These are phyloP conservation scores for Pyracantha coccinea DNA, from an alignment of 331 rosid species.

Conservation along the genomic window DNA sequence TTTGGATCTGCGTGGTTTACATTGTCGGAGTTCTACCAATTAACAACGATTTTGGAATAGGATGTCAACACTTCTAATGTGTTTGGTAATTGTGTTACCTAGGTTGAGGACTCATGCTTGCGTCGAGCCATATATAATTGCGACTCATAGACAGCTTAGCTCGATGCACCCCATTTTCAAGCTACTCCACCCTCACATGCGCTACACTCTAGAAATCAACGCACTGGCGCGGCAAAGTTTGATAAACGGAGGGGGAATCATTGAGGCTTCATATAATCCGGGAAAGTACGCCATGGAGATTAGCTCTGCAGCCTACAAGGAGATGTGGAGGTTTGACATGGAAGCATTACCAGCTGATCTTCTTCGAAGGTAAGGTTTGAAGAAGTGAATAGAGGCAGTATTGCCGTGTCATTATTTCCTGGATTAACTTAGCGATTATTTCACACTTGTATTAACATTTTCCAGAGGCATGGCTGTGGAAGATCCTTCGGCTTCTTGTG, in stretches of 20 bases:
- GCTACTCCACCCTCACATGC: slow-evolving; percentile 93
- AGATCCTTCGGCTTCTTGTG: slow-evolving; percentile 69
- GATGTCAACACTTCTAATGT: not conserved
- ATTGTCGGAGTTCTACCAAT: not conserved
- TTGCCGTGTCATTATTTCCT: not conserved
- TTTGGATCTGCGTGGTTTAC: not conserved
- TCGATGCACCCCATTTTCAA: slow-evolving; percentile 87
- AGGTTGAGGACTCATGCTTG: slow-evolving; percentile 98
- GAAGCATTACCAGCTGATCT: slow-evolving; percentile 94
- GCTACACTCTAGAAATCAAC: slow-evolving; percentile 86
- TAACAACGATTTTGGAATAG: not conserved
- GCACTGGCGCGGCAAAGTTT: slow-evolving; percentile 80
- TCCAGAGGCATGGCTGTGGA: slow-evolving; percentile 93
- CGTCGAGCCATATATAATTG: slow-evolving; percentile 91
- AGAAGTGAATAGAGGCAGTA: not conserved
- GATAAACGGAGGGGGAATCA: slow-evolving; percentile 89
- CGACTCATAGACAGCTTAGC: slow-evolving; percentile 87
- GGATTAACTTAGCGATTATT: not conserved
- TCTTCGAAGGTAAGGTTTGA: slow-evolving; percentile 52
- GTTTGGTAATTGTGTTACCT: slow-evolving; percentile 19
- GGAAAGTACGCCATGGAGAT: slow-evolving; percentile 86
- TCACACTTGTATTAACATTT: slow-evolving; percentile 4
- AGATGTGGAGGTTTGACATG: slow-evolving; percentile 79
- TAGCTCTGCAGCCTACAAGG: slow-evolving; percentile 85
- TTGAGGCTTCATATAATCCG: slow-evolving; percentile 82